These are phyloP conservation scores for Zymoseptoria tritici DNA, from an alignment of 2,329 filamentous ascomycete species.

Conservation along the genomic window DNA sequence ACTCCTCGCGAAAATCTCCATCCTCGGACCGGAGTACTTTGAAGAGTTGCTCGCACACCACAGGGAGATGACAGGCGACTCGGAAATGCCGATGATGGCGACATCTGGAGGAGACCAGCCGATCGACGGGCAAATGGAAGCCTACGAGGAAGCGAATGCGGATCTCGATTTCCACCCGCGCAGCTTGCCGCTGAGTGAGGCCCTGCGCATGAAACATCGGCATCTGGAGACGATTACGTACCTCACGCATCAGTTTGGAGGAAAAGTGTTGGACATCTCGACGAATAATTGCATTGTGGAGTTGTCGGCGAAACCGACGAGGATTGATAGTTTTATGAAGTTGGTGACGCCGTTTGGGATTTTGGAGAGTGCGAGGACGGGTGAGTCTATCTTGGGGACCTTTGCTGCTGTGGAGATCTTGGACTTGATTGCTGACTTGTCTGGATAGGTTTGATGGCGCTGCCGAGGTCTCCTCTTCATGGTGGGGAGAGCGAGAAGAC, in stretches of 20 bases:
- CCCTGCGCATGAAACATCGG: conserved; percentile 92
- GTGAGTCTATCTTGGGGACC: conserved; percentile 33
- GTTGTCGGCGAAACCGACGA: conserved; percentile 82
- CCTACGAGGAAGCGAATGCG: conserved; percentile 12
- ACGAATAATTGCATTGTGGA: conserved; percentile 98
- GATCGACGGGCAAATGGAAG: conserved; percentile 10
- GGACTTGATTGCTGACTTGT: conserved; percentile 12
- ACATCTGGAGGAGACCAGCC: not conserved
- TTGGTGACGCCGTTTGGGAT: conserved; percentile 91
- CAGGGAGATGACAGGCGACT: conserved; percentile 65
- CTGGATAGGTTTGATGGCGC: conserved; percentile 74
- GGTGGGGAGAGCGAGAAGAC: conserved; percentile 63
- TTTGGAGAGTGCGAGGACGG: conserved; percentile 88
- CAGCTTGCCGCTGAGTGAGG: conserved; percentile 77
- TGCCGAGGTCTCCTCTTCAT: conserved; percentile 84
- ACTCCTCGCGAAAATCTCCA: conserved; percentile 91
- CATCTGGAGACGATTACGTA: conserved; percentile 95
- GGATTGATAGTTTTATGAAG: conserved; percentile 98
- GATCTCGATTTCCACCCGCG: conserved; percentile 76
- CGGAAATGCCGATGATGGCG: conserved; percentile 25
- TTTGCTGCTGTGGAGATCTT: not conserved
- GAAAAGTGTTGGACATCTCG: conserved; percentile 95
- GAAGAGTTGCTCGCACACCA: conserved; percentile 95
- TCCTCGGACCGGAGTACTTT: conserved; percentile 94
- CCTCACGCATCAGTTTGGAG: conserved; percentile 93